Conservation (phyloP, 108 stramenopile species). For the Phaeodactylum tricornutum region DNA sequence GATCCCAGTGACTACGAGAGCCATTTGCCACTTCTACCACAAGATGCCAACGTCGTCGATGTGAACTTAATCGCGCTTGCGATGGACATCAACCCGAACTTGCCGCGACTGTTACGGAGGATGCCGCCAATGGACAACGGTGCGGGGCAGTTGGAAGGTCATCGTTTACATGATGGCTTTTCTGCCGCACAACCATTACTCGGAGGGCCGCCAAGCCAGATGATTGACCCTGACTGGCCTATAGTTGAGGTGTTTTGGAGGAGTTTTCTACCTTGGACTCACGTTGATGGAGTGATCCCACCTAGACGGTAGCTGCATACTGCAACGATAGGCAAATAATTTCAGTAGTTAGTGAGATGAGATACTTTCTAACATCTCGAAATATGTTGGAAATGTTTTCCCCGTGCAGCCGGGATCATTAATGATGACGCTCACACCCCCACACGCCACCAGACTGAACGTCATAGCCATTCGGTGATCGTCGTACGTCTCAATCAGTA, state of each 20-base stretch:
- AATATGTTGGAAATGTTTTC: slow-evolving; percentile 97
- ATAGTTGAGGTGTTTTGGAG: slow-evolving; percentile 65
- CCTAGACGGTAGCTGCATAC: too few relatives aligned
- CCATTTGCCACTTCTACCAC: slow-evolving; percentile 53
- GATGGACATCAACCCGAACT: slow-evolving; percentile 55
- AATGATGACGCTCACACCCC: slow-evolving; percentile 88
- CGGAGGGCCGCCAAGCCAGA: slow-evolving; percentile 25
- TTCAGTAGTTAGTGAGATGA: slow-evolving; percentile 26
- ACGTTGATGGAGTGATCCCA: slow-evolving; percentile 75
- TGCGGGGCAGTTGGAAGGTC: slow-evolving; percentile 5
- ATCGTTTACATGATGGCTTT: slow-evolving; percentile 17
- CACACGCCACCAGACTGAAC: slow-evolving; percentile 94
- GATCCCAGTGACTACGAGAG: slow-evolving; percentile 60
- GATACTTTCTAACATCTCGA: slow-evolving; percentile 84
- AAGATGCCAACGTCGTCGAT: slow-evolving; percentile 69
- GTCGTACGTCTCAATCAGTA: slow-evolving; percentile 96
- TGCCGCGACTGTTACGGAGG: slow-evolving; percentile 45
- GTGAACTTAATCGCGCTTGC: slow-evolving; percentile 56
- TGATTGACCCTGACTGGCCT: slow-evolving; percentile 74
- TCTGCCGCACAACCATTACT: slow-evolving; percentile 5
- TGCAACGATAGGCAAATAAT: too few relatives aligned
- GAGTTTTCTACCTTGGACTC: slow-evolving; percentile 67
- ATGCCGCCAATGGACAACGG: slow-evolving; percentile 7
- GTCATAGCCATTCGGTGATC: slow-evolving; percentile 99
- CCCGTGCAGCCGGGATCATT: slow-evolving; percentile 93